phyloP scores from a whole-genome alignment of 23 red algal genomes.

The Gracilaria gracilis region DNA sequence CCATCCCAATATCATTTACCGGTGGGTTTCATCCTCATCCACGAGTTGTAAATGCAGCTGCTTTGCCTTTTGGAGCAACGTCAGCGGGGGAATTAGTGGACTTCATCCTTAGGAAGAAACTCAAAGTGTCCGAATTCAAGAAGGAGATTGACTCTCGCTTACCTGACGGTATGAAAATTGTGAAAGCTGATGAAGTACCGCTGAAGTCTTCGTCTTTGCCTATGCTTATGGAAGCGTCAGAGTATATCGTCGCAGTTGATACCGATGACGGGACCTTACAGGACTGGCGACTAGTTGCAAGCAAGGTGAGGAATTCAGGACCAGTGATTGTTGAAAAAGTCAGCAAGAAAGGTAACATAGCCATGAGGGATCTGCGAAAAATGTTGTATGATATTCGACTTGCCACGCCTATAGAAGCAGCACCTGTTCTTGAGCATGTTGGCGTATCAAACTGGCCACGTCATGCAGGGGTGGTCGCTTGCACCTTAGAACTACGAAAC shows the following conservation, averaged over 20 bases:
- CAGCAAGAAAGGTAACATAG: slow-evolving; percentile 46
- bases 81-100: slow-evolving; percentile 68
- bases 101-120: slow-evolving; percentile 41
- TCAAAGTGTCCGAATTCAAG: slow-evolving; percentile 39
- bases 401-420: slow-evolving; percentile 57
- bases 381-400: slow-evolving; percentile 47
- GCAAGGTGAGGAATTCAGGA: slow-evolving; percentile 34
- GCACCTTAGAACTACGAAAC: slow-evolving; percentile 40
- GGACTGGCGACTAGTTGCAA: slow-evolving; percentile 38
- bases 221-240: slow-evolving; percentile 44
- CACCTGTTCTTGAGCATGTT: slow-evolving; percentile 72
- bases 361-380: slow-evolving; percentile 41
- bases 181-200: slow-evolving; percentile 42
- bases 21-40: slow-evolving; percentile 74
- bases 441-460: slow-evolving; percentile 49
- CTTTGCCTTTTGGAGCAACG: slow-evolving; percentile 75
- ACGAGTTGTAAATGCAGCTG: slow-evolving; percentile 56
- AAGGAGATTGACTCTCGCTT: slow-evolving; percentile 51
- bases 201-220: slow-evolving; percentile 9
- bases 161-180: slow-evolving; percentile 42
- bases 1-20: slow-evolving; percentile 65
- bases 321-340: slow-evolving; percentile 72
- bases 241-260: slow-evolving; percentile 65
- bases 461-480: slow-evolving; percentile 27
- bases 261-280: not conserved